These are phyloP conservation scores for Candida ipomoeae DNA, from an alignment of 805 yeast species.

Conservation along the genomic window DNA sequence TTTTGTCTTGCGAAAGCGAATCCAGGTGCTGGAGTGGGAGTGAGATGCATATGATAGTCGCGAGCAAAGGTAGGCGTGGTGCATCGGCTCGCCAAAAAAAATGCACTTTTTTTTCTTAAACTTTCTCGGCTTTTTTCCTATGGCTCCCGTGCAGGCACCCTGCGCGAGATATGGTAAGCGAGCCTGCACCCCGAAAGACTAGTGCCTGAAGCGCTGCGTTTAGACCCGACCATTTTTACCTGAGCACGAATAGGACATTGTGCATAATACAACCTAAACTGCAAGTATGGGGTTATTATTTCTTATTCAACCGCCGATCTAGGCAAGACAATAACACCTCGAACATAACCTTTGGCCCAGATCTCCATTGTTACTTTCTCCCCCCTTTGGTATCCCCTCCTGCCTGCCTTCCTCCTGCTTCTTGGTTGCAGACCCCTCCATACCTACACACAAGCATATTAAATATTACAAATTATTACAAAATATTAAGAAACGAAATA, in stretches of 20 bases:
- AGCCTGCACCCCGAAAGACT: background rate
- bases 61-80: background rate
- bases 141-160: background rate
- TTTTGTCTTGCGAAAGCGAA: constrained; percentile 14
- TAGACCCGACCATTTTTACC: constrained; percentile 2
- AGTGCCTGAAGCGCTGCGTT: background rate
- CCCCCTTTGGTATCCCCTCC: too few species aligned
- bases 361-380: too few species aligned
- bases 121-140: background rate
- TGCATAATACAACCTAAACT: background rate
- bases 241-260: background rate
- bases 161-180: background rate
- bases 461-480: background rate
- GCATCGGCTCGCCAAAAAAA: constrained; percentile 1
- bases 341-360: too few species aligned
- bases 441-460: background rate
- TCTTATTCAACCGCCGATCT: background rate
- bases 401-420: too few species aligned
- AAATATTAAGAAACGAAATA: background rate
- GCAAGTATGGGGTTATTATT: background rate
- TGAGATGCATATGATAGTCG: constrained; percentile 1
- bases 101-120: background rate
- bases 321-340: background rate
- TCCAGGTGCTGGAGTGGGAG: constrained; percentile 19
- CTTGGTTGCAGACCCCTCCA: too few species aligned